Conservation (phyloP, 352 stramenopile species). For the Globisporangium spinosum region DNA sequence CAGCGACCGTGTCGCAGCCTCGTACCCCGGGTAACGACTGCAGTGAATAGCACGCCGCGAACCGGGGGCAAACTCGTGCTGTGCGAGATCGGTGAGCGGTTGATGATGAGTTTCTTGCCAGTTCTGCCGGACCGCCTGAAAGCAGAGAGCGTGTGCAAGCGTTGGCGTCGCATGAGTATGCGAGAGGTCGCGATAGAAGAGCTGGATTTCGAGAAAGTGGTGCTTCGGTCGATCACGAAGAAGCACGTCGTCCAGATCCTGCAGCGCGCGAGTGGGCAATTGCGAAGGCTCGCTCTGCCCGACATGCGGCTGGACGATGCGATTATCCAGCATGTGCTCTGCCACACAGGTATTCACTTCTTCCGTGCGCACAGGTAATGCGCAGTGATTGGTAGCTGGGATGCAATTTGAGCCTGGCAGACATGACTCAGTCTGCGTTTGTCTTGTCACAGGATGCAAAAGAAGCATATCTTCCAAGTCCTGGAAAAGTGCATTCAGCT, state of each 20-base stretch:
- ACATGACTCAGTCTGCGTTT: constrained; percentile 3
- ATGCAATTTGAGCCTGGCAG: not conserved
- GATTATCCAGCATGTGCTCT: constrained; percentile 33
- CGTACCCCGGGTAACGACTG: no score
- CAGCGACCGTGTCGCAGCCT: not conserved
- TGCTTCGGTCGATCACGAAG: constrained; percentile 25
- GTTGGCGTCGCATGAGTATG: constrained; percentile 42
- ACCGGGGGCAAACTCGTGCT: constrained; percentile 18
- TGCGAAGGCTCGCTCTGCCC: constrained; percentile 38
- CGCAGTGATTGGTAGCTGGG: not conserved
- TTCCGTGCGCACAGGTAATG: constrained; percentile 53
- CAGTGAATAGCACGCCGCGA: not conserved
- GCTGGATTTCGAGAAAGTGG: constrained; percentile 45
- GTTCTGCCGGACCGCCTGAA: constrained; percentile 46
- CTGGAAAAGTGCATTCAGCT: constrained; percentile 32
- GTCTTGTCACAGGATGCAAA: constrained; percentile 29
- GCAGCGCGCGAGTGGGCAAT: constrained; percentile 29
- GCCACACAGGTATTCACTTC: constrained; percentile 30
- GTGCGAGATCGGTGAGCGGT: constrained; percentile 39
- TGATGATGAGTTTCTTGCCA: constrained; percentile 46
- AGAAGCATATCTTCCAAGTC: constrained; percentile 50
- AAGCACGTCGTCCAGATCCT: constrained; percentile 38
- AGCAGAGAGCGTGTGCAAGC: constrained; percentile 51
- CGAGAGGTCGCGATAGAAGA: constrained; percentile 38
- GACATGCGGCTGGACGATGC: constrained; percentile 44